Evolutionary conservation across 495 filamentous ascomycete genomes (phyloP).

Genomic region (Penicillium steckii): DNA sequence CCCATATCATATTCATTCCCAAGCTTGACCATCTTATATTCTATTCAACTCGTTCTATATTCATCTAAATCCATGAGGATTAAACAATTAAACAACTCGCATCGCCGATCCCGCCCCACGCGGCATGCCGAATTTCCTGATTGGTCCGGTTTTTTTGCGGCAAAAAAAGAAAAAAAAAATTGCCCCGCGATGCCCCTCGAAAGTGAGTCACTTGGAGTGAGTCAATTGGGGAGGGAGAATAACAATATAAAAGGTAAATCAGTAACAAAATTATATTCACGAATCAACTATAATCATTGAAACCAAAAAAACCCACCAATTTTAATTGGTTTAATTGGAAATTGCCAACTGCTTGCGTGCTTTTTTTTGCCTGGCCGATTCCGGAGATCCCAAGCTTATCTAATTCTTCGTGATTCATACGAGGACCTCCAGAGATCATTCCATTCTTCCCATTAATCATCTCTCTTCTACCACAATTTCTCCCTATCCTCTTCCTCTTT

Average conservation of each 20-base stretch:
- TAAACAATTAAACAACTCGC: neutral
- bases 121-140: neutral
- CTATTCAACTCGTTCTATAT: too few relatives aligned
- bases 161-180: slow-evolving; percentile 13
- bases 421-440: neutral
- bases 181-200: slow-evolving; percentile 20
- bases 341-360: neutral
- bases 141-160: neutral
- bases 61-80: too few relatives aligned
- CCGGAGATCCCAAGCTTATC: slow-evolving; percentile 29
- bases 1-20: too few relatives aligned
- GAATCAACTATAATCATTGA: neutral
- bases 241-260: neutral
- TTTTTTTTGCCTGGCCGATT: slow-evolving; percentile 17
- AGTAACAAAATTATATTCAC: neutral
- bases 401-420: slow-evolving; percentile 12
- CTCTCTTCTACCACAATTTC: neutral
- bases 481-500: neutral
- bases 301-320: too few relatives aligned
- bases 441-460: too few relatives aligned
- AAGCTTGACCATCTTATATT: too few relatives aligned
- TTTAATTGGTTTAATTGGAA: too few relatives aligned
- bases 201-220: slow-evolving; percentile 3
- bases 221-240: neutral
- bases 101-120: neutral